Base-by-base conservation (phyloP, 2,329 filamentous ascomycete genomes). In the Dothideomycetidae sp. region DNA sequence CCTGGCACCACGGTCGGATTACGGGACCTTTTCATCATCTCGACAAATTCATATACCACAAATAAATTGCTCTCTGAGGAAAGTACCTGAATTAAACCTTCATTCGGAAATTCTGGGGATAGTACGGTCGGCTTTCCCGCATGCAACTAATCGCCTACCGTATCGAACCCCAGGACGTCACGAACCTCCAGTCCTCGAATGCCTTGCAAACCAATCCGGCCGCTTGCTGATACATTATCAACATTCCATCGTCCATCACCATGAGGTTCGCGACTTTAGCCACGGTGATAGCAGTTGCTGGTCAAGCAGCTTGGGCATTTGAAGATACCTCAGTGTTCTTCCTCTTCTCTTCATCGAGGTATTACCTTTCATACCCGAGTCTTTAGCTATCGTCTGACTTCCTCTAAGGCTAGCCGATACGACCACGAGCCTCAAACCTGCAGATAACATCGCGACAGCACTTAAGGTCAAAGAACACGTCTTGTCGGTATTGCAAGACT, bases 301-400 rank as follows among this genome's bases (percentile, higher is more conserved):
- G 15, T n/a, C 14, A 11, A 5, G 75, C 69, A 31, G 64, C 74
- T 7, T n/a, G n/a, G 44, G 86, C 83, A 16, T 90, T 93, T 57
- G 75, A 73, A 45, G 79, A 93, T 59, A 84, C 86, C 2, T 86
- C 83, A 38, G 88, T 90, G 12, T 90, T 93, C 59, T 71, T 93
- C 55, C 64, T 94, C 47, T 78, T 92, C 57, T 94, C 88, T 19
- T 88, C 79, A 31, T 71, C 79, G 44, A 66, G 77, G 86, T 93
- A 77, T 14, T 10, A 29, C 19, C 29, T 4, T 36, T 46, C 28
- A 45, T 44, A 43, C 53, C n/a, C n/a, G 7, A 26, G n/a, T 26
- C 21, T 26, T n/a, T 26, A 26, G 21, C n/a, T 26, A 26, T 7
- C 21, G 21, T 7, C 21, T 26, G n/a, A 26, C 21, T n/a, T n/a